These are phyloP conservation scores for Exophiala sp. DNA, from an alignment of 2,329 filamentous ascomycete genomes.

Conservation along the genomic window DNA sequence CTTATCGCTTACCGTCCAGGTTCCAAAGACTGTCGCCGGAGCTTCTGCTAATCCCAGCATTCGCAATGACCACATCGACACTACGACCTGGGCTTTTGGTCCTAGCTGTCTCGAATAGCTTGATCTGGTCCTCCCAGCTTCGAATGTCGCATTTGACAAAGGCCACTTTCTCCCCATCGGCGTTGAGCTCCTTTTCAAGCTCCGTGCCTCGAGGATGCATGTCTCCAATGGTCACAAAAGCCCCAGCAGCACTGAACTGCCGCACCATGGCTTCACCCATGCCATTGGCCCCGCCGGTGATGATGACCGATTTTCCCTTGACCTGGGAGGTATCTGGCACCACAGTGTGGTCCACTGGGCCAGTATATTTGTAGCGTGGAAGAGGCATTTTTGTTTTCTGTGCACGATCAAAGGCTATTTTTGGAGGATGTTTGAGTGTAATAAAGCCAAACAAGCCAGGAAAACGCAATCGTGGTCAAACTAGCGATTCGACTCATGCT, in stretches of 20 bases:
- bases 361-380: conserved; percentile 8
- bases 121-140: conserved; percentile 43
- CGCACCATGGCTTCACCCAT: conserved; percentile 39
- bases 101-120: conserved; percentile 41
- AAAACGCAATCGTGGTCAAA: not conserved
- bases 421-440: not conserved
- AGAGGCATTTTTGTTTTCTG: conserved; percentile 3
- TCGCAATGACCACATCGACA: conserved; percentile 48
- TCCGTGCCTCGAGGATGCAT: conserved; percentile 10
- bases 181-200: conserved; percentile 12
- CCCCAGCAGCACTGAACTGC: conserved; percentile 37
- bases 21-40: conserved; percentile 39
- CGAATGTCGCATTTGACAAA: conserved; percentile 45
- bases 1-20: conserved; percentile 34
- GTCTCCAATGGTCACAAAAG: conserved; percentile 41
- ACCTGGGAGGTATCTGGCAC: conserved; percentile 37
- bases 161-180: not conserved
- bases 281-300: conserved; percentile 31
- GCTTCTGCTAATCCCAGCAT: conserved; percentile 42
- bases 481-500: not conserved
- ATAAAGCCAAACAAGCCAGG: not conserved
- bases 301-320: conserved; percentile 30
- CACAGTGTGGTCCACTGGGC: conserved; percentile 12
- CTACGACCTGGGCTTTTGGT: conserved; percentile 37
- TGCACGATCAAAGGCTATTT: no score